Evolutionary conservation across 768 basidiomycete genomes (phyloP), one percentile per base, ranked within the genome.

Genomic region (Amanita subjunquillea): DNA sequence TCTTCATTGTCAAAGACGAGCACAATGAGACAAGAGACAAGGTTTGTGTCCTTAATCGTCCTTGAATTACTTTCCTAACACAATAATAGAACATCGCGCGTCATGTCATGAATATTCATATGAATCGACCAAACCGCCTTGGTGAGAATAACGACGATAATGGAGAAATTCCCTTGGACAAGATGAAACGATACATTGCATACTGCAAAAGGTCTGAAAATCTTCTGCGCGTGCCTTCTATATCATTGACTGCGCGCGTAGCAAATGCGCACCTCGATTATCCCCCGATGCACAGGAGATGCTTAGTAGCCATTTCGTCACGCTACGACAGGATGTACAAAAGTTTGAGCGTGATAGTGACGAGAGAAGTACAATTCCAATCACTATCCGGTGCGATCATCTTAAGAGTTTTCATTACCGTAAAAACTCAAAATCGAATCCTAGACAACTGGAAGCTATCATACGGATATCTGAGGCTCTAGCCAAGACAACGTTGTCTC

Each of bases 21-120:
- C 96, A 99, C 65, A 91, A 97, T 63, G 96, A 98, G 66, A 72
- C 76, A 38, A 80, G 96, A 45, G 96, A 99, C 66, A 82, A 85
- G 67, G 93, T 91, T 55, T 38, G 78, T 69, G 48, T 20, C n/a
- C 7, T 37, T 40, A 15, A 25, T 30, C 37, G 13, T 17, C 57
- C 29, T 58, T n/a, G 55, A 40, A 12, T 36, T 40, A 12, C 25
- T 37, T 17, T 32, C 12, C 27, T 40, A 2, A 38, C 40, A 32
- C 25, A 36, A 50, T 47, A 45, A 42, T 29, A 96, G 91, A 87
- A 84, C 64, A 94, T 98, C 58, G 96, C 95, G 6, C 89, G 86
- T 65, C 93, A 98, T 62, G 94, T 99, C 57, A 92, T 99, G 90
- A 94, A 92, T 66, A 88, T 96, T 44, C 96, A 99, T 65, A 96